These are phyloP conservation scores for Epichloe elymi DNA, from an alignment of 2,329 filamentous ascomycete genomes.

Conservation along the genomic window DNA sequence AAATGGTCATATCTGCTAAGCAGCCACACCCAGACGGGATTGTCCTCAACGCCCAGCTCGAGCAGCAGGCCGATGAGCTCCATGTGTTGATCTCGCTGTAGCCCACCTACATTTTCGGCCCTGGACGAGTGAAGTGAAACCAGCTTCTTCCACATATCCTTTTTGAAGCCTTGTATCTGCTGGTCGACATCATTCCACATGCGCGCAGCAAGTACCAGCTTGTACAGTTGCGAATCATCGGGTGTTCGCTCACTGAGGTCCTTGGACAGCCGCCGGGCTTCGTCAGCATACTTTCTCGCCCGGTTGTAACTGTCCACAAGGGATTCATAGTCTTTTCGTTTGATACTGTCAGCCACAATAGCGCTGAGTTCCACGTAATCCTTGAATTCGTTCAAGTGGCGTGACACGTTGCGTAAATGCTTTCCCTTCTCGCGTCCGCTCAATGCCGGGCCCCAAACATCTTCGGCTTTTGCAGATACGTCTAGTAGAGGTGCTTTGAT, in stretches of 20 bases:
- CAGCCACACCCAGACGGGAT: constrained; percentile 94
- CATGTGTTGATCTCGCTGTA: constrained; percentile 72
- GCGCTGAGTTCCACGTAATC: constrained; percentile 72
- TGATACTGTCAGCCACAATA: constrained; percentile 69
- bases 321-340: constrained; percentile 78
- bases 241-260: constrained; percentile 41
- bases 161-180: constrained; percentile 76
- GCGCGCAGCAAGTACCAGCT: constrained; percentile 73
- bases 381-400: constrained; percentile 64
- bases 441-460: constrained; percentile 91
- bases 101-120: constrained; percentile 31
- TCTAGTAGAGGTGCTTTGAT: constrained; percentile 84
- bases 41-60: constrained; percentile 91
- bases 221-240: constrained; percentile 68
- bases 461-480: constrained; percentile 85
- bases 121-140: constrained; percentile 50
- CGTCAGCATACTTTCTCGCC: constrained; percentile 70
- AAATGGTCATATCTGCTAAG: constrained; percentile 79
- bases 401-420: constrained; percentile 64
- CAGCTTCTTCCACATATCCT: constrained; percentile 75
- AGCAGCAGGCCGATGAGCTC: constrained; percentile 78
- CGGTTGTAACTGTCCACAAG: constrained; percentile 77
- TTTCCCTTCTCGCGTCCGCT: constrained; percentile 87
- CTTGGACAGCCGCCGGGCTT: constrained; percentile 57
- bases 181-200: constrained; percentile 94